These are phyloP conservation scores for Rhodotorula paludigena DNA, from an alignment of 768 basidiomycete genomes.

Conservation along the genomic window DNA sequence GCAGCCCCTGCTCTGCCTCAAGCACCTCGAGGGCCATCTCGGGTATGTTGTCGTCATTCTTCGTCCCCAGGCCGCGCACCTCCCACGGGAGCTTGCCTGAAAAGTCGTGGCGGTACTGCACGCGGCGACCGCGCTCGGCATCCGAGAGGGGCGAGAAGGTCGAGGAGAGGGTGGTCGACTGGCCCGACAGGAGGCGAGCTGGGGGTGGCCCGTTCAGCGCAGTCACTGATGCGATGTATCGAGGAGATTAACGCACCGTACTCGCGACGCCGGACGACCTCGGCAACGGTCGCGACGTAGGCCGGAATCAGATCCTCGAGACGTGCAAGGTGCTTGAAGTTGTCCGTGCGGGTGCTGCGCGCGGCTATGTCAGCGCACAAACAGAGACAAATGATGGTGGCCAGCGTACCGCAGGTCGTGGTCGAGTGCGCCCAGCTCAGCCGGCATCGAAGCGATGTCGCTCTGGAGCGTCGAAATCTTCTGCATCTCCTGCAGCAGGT, in stretches of 20 bases:
- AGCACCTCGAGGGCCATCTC: constrained; percentile 14
- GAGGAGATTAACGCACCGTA: constrained; percentile 58
- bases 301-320: constrained; percentile 85
- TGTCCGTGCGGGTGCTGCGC: constrained; percentile 51
- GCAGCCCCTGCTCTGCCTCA: constrained; percentile 50
- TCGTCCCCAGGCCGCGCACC: constrained; percentile 57
- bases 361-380: not conserved
- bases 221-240: not conserved
- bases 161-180: constrained; percentile 74
- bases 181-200: constrained; percentile 64
- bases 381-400: not conserved
- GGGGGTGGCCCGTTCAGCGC: not conserved
- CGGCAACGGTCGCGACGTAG: constrained; percentile 83
- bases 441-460: constrained; percentile 69
- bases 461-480: constrained; percentile 75
- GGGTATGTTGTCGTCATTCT: constrained; percentile 16
- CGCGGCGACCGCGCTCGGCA: constrained; percentile 73
- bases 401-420: constrained; percentile 35
- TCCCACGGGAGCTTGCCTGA: constrained; percentile 84
- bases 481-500: constrained; percentile 59
- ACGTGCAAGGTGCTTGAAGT: constrained; percentile 84
- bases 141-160: constrained; percentile 78
- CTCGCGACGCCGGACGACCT: constrained; percentile 84
- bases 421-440: constrained; percentile 62
- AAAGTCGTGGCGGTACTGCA: constrained; percentile 76